phyloP scores from a whole-genome alignment of 805 yeast species.

The Myxozyma melibiosi region DNA sequence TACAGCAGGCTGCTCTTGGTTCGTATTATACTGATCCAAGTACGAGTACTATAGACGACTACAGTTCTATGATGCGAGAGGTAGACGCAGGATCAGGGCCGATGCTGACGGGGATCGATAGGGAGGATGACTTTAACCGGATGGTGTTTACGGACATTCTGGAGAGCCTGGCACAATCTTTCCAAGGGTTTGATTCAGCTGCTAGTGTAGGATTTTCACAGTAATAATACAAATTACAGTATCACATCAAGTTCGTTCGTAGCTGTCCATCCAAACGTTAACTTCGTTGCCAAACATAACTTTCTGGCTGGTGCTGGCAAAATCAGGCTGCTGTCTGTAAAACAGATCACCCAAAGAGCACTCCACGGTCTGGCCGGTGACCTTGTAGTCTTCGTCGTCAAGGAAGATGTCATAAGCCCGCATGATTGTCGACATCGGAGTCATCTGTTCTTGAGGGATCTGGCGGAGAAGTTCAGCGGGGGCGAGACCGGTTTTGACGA shows the following conservation, averaged over 20 bases:
- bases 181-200: conserved; percentile 30
- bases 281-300: neutral
- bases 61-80: neutral
- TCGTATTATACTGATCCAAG: neutral
- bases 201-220: conserved; percentile 24
- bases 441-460: neutral
- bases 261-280: neutral
- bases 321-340: neutral
- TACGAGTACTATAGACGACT: neutral
- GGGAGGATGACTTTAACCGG: neutral
- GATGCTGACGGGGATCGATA: neutral
- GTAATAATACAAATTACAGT: neutral
- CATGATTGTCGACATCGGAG: conserved; percentile 4
- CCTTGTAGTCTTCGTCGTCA: neutral
- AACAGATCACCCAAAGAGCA: neutral
- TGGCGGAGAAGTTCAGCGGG: neutral
- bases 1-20: neutral
- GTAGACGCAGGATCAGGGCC: neutral
- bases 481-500: neutral
- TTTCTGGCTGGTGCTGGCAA: neutral
- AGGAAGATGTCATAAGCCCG: neutral
- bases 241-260: neutral
- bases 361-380: neutral
- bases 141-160: conserved; percentile 20
- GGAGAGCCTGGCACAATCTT: conserved; percentile 23